Evolutionary conservation across 306 rosid species (phyloP).

Genomic region (Acacia confusa): DNA sequence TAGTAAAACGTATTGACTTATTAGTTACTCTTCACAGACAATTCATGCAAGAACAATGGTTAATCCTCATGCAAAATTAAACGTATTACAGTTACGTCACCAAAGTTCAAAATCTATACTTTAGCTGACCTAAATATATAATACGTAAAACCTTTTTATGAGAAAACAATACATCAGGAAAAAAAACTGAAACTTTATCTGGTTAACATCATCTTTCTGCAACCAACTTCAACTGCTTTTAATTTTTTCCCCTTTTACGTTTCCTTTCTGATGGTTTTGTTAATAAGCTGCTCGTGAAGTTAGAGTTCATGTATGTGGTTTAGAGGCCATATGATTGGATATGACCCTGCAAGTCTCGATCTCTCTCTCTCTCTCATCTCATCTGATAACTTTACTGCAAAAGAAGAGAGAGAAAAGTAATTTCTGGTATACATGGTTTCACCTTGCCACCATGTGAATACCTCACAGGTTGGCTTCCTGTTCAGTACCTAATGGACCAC

Average conservation of each 20-base stretch:
- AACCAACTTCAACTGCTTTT: slow-evolving; percentile 26
- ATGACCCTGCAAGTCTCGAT: slow-evolving; percentile 26
- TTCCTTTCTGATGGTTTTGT: slow-evolving; percentile 23
- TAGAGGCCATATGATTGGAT: slow-evolving; percentile 6
- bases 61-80: background rate
- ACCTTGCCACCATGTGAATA: slow-evolving; percentile 49
- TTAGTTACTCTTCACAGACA: background rate
- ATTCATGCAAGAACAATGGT: background rate
- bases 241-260: background rate
- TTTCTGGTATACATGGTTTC: slow-evolving; percentile 38
- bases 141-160: background rate
- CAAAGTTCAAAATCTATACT: background rate
- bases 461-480: slow-evolving; percentile 18
- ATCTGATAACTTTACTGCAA: slow-evolving; percentile 27
- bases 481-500: slow-evolving; percentile 34
- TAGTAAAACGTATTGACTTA: background rate
- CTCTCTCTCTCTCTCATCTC: slow-evolving; percentile 33
- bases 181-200: slow-evolving; percentile 26
- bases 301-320: slow-evolving; percentile 37
- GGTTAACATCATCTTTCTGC: slow-evolving; percentile 11
- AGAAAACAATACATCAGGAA: background rate
- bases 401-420: slow-evolving; percentile 15
- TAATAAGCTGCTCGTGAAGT: slow-evolving; percentile 48
- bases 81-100: background rate
- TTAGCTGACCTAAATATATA: background rate